A percentile compares a stretch with the other conserved stretches of the same genome.
Evolutionary conservation across 1,139 yeast species (phyloP).

Genomic region (Hyphopichia pseudoburtonii): DNA sequence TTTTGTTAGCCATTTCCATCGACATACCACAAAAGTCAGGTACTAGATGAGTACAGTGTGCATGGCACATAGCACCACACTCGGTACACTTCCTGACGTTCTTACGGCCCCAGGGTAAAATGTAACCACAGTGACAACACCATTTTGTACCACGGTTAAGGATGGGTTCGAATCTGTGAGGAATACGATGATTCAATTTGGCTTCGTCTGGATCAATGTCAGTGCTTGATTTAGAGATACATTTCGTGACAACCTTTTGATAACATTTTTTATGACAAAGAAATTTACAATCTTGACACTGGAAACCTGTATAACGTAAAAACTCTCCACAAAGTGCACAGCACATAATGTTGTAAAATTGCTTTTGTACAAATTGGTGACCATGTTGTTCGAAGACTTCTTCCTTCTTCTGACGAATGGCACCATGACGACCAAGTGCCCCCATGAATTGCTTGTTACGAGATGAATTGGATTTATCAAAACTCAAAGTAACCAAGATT

Average conservation of each 20-base stretch:
- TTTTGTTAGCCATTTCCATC: conserved; percentile 93
- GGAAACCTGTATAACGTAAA: conserved; percentile 88
- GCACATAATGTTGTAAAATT: conserved; percentile 92
- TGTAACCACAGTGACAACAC: conserved; percentile 99
- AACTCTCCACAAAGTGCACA: conserved; percentile 97
- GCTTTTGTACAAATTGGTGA: conserved; percentile 93
- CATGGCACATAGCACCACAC: conserved; percentile 93
- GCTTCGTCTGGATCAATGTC: conserved; percentile 86
- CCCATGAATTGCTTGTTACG: conserved; percentile 59
- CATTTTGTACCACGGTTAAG: conserved; percentile 95
- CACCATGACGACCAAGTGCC: conserved; percentile 96
- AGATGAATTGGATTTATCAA: conserved; percentile 63
- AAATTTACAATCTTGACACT: conserved; percentile 94
- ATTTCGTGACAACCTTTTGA: conserved; percentile 89
- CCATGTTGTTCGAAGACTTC: conserved; percentile 96
- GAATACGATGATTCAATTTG: conserved; percentile 91
- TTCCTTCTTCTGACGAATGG: conserved; percentile 92
- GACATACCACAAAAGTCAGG: conserved; percentile 99
- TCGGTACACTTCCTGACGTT: conserved; percentile 94
- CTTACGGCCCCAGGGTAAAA: conserved; percentile 91
- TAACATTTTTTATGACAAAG: conserved; percentile 95
- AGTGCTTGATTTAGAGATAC: conserved; percentile 88
- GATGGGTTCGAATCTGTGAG: conserved; percentile 90
- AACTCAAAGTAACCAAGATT: conserved; percentile 72
- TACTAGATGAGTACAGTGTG: conserved; percentile 88